Evolutionary conservation across 2,329 filamentous ascomycete species (phyloP).

Genomic region (Acarospora socialis): DNA sequence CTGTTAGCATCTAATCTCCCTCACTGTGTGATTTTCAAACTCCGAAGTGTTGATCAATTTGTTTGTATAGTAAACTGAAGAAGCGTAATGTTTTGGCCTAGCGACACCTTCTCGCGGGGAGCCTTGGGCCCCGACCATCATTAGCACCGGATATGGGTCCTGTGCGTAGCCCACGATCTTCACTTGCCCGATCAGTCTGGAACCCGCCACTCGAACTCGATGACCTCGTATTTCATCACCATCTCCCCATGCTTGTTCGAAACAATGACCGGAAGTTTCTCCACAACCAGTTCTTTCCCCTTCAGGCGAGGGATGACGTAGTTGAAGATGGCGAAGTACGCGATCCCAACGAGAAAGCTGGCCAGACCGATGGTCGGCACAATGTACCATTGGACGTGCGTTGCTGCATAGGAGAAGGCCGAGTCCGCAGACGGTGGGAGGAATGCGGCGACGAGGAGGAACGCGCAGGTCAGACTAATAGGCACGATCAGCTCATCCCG

Average conservation of each 20-base stretch:
- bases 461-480: constrained; percentile 5
- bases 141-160: too few relatives aligned
- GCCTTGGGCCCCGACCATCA: too few relatives aligned
- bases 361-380: too few relatives aligned
- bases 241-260: constrained; percentile 8
- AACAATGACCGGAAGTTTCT: constrained; percentile 9
- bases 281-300: constrained; percentile 7
- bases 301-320: constrained; percentile 6
- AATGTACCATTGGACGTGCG: constrained; percentile 1
- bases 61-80: too few relatives aligned
- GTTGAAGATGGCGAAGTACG: constrained; percentile 7
- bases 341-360: constrained; percentile 4
- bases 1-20: too few relatives aligned
- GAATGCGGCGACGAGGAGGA: constrained; percentile 5
- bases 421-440: constrained; percentile 4
- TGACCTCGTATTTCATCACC: constrained; percentile 16
- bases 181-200: constrained; percentile 13
- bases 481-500: too few relatives aligned
- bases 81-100: too few relatives aligned
- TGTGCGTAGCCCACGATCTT: too few relatives aligned
- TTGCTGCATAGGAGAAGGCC: constrained; percentile 3
- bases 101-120: too few relatives aligned
- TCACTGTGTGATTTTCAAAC: too few relatives aligned
- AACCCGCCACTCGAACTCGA: constrained; percentile 30
- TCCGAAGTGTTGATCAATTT: too few relatives aligned